phyloP scores from a whole-genome alignment of 1,284 basidiomycete genomes.

The Ustilago loliicola region DNA sequence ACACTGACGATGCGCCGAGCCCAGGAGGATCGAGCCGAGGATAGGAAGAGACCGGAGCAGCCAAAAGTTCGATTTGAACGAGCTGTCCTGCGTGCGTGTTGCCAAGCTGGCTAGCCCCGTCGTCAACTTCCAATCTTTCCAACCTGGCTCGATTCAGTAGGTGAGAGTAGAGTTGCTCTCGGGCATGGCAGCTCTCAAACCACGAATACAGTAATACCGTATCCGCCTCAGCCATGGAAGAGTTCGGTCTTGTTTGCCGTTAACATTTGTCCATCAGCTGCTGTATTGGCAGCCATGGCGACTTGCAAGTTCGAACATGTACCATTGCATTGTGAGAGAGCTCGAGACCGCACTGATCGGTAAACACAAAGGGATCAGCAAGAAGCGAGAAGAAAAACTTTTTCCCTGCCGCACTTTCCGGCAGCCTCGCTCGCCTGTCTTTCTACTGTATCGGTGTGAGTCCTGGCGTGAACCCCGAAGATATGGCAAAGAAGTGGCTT shows the following conservation, averaged over 20 bases:
- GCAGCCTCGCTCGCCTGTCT: not conserved
- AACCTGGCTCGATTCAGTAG: not conserved
- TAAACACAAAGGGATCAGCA: not conserved
- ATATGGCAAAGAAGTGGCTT: not conserved
- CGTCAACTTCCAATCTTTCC: not conserved
- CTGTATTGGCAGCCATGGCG: not conserved
- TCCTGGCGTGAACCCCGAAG: constrained; percentile 5
- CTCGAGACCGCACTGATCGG: constrained; percentile 9
- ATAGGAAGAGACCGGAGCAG: constrained; percentile 53
- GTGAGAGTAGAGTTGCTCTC: constrained; percentile 4
- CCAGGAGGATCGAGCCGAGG: constrained; percentile 29
- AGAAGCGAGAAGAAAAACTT: constrained; percentile 6
- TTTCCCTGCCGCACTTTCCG: constrained; percentile 2
- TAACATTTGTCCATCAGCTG: too few relatives aligned
- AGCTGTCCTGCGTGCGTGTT: not conserved
- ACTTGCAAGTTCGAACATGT: not conserved
- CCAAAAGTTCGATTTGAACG: constrained; percentile 29
- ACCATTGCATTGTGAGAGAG: not conserved
- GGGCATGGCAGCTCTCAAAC: not conserved
- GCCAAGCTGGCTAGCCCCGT: constrained; percentile 21
- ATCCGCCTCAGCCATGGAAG: not conserved
- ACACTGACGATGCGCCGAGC: constrained; percentile 32
- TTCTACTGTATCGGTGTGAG: not conserved
- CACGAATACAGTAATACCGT: too few relatives aligned
- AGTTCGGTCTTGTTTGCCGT: not conserved